Base-by-base conservation (phyloP, 352 stramenopile species). In the Pythium sp. region DNA sequence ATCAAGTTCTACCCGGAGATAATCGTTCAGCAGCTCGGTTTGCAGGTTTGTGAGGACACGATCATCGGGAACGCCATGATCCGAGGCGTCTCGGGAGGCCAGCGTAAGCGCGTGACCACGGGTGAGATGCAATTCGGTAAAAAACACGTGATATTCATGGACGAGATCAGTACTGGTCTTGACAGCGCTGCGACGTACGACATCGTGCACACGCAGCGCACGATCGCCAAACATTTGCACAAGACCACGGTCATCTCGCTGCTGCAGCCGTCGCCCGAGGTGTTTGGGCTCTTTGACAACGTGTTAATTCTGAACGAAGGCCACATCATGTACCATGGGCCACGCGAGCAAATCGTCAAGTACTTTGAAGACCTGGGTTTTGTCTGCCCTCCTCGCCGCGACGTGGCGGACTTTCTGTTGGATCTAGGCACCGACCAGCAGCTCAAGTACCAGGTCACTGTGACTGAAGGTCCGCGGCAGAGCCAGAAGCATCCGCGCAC, bases 141-240 rank as follows among this genome's bases (percentile, higher is more conserved):
- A 28, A 74, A 84, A 64, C 78, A 80, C 55, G 83, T 97, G 12
- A 75, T 86, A 34, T 79, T 94, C 53, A 84, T 89, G 58, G 94
- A 98, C 68, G 86, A 97, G 73, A 97, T 98, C 69, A 94, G 80
- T 62, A 98, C 92, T 7, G 95, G 94, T 1, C 82, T 98, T 18
- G 94, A 98, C 79, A 85, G 79, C 26, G 83, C 90, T 6, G 58
- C 58, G 22, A 64, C 58, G 14, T 64, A 79, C 68, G 89, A 97
- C 64, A 97, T 97, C 65, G 77, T 84, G 63, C 78, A 83, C 34
- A 57, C 82, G 11, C 55, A 94, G 0, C 70, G 57, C 12, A 54
- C 73, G 61, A 57, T 72, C 18, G 74, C 71, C 28, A 63, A 61
- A 53, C 62, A 66, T 3, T 32, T 72, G 11, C 65, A 55, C 30